Evolutionary conservation across 805 yeast genomes (phyloP).

Genomic region (Yamadazyma nakazawae): DNA sequence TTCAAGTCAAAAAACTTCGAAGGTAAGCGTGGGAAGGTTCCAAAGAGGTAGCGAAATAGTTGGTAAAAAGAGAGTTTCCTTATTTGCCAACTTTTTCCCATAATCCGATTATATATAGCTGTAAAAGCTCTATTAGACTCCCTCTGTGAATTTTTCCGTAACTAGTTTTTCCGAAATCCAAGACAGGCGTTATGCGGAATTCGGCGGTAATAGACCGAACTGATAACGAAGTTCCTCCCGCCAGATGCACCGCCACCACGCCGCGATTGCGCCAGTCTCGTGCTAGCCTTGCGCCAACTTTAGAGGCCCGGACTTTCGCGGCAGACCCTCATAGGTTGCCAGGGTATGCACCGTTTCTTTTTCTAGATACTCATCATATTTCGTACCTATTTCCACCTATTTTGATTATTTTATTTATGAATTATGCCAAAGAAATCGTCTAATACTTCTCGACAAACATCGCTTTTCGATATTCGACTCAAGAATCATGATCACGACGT

Average conservation of each 20-base stretch:
- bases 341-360: background rate
- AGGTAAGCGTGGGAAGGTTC: too few species aligned
- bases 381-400: background rate
- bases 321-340: background rate
- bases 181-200: too few species aligned
- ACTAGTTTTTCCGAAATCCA: background rate
- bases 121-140: background rate
- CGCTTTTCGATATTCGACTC: constrained; percentile 51
- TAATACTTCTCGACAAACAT: constrained; percentile 22
- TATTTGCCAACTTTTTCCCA: too few species aligned
- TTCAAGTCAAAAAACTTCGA: too few species aligned
- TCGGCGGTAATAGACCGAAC: too few species aligned
- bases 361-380: background rate
- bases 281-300: background rate
- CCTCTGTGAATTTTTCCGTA: background rate
- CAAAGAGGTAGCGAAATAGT: too few species aligned
- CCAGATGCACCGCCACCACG: too few species aligned
- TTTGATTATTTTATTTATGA: background rate
- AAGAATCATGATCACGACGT: constrained; percentile 74
- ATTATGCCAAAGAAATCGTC: constrained; percentile 12
- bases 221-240: too few species aligned
- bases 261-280: background rate
- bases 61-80: too few species aligned
- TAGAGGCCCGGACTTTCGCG: background rate
- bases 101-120: background rate